Evolutionary conservation across 2,329 filamentous ascomycete genomes (phyloP), one percentile per base, ranked within the genome.

Genomic region (Colletotrichum agaves): DNA sequence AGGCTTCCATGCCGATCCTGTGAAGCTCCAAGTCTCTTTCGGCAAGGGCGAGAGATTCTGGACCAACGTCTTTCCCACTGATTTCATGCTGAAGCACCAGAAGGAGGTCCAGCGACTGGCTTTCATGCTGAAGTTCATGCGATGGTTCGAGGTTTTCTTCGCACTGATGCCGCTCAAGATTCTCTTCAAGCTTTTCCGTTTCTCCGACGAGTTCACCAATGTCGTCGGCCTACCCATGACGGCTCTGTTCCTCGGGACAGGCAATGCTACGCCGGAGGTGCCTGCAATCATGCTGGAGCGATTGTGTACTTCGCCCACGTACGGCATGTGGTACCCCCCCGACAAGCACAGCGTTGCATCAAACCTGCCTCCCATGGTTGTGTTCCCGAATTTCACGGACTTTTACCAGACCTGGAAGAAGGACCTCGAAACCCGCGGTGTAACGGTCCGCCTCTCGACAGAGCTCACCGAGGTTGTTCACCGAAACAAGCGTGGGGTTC

Each of bases 231-330:
- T 92, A 0, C 77, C 78, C 6, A 80, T 79, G 77, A 79, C 78
- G 3, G 78, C 78, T 1, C 72, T 79, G 5, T 92, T 93, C 73
- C 80, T 93, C 0, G 90, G 90, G 1, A 92, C 90, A 0, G 89
- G 90, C 2, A 92, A 92, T 68, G 88, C 90, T 70, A 90, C 90
- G 0, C 87, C 89, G 0, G 87, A 92, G 71, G 89, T 92, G 0
- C 87, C 90, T 0, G 85, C 84, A 58, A 88, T 90, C 33, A 87
- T 93, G 43, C 78, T 92, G 3, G 85, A 88, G 73, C 77, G 85
- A 4, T 74, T 88, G 0, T 87, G 85, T 64, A 85, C 70, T 80
- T 85, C 66, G 82, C 83, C 3, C 81, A 84, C 65, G 82, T 86
- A 80, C 80, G 82, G 64, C 75, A 79, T 88, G 56, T 88, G 85